Evolutionary conservation across 139 green algal genomes (phyloP), one percentile per base, ranked within the genome.

Genomic region (Microglena sp.): DNA sequence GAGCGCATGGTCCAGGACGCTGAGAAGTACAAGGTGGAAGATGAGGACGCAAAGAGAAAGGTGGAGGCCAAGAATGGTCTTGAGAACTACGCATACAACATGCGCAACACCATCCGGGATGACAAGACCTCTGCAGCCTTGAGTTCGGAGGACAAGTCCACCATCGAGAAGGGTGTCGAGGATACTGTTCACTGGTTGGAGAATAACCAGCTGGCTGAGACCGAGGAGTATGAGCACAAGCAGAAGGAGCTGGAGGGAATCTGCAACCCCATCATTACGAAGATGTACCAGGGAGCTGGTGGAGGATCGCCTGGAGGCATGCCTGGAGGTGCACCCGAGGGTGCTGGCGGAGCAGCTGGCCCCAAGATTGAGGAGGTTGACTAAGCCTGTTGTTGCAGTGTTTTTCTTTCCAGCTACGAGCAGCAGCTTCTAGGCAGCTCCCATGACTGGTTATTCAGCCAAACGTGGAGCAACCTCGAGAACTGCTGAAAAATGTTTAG

Each of bases 11-110:
- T 99, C 33, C 60, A 80, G 58, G 70, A 85, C 66, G 92, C 91
- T 11, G 93, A 99, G 85, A 94, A 95, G 87, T 98, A 96, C 90
- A 98, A 98, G 85, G 81, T 82, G 0, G 92, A 98, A 64, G 93
- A 99, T 66, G 93, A 97, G 77, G 80, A 81, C 67, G 70, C 73
- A 8, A 85, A 92, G 75, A 90, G 89, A 80, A 86, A 90, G 77
- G 87, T 92, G 45, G 92, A 98, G 62, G 86, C 90, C 34, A 96
- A 96, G 80, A 97, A 97, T 70, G 35, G 24, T 2, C 80, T 99
- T 5, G 92, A 98, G 80, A 97, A 97, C 73, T 89, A 89, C 55
- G 77, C 86, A 5, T 95, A 92, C 84, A 89, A 88, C 83, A 93
- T 98, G 84, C 80, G 88, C 64, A 96, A 96, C 86, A 96, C 90